Conservation (phyloP, 306 rosid species). For the Pyrus betulifolia region DNA sequence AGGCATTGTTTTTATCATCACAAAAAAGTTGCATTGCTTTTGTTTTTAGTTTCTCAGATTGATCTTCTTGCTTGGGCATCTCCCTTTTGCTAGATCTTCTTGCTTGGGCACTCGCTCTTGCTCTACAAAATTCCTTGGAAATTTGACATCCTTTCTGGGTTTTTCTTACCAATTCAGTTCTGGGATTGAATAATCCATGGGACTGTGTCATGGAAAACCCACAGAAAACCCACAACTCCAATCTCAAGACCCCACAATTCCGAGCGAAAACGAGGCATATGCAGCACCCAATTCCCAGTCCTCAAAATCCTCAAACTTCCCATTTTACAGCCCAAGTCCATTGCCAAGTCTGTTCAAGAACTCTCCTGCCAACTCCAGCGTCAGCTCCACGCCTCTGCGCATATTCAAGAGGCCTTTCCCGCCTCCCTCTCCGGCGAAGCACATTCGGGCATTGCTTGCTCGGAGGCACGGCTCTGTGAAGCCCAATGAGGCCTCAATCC, state of each 20-base stretch:
- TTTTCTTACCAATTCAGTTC: slow-evolving; percentile 20
- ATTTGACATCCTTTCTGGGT: slow-evolving; percentile 23
- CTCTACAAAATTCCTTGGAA: slow-evolving; percentile 6
- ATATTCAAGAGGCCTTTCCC: slow-evolving; percentile 78
- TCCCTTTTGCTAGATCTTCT: slow-evolving; percentile 11
- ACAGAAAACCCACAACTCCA: slow-evolving; percentile 14
- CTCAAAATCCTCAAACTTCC: slow-evolving; percentile 44
- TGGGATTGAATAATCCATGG: slow-evolving; percentile 22
- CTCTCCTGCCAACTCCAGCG: slow-evolving; percentile 68
- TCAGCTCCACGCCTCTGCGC: slow-evolving; percentile 61
- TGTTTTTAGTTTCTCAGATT: slow-evolving; percentile 15
- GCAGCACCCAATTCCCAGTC: slow-evolving; percentile 9
- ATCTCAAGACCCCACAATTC: slow-evolving; percentile 13
- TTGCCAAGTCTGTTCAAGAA: slow-evolving; percentile 64
- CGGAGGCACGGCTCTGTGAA: slow-evolving; percentile 72
- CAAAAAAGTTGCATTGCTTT: slow-evolving; percentile 37
- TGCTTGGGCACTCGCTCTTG: slow-evolving; percentile 7
- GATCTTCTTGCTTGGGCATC: slow-evolving; percentile 17
- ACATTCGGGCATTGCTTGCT: slow-evolving; percentile 71
- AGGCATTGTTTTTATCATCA: slow-evolving; percentile 21
- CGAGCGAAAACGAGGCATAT: background rate
- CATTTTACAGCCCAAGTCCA: slow-evolving; percentile 90
- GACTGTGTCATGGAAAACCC: slow-evolving; percentile 43
- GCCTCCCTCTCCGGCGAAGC: slow-evolving; percentile 93
- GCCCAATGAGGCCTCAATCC: slow-evolving; percentile 81